These are phyloP conservation scores for Diaporthe citriasiana DNA, from an alignment of 2,329 filamentous ascomycete genomes.

Conservation along the genomic window DNA sequence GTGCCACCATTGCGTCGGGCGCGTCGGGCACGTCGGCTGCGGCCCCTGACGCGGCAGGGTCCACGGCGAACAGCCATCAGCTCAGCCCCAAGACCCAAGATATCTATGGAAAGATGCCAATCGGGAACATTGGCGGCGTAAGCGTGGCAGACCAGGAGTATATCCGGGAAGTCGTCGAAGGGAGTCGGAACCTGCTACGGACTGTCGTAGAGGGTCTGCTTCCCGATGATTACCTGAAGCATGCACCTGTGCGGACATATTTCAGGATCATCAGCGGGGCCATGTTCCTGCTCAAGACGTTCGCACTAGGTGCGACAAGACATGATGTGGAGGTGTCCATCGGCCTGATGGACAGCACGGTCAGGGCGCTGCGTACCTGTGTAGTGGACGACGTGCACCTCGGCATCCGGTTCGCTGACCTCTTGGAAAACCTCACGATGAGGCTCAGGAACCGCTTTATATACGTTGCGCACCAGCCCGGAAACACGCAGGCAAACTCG, in stretches of 20 bases:
- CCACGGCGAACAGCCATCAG: conserved; percentile 52
- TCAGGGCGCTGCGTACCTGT: conserved; percentile 80
- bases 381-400: conserved; percentile 89
- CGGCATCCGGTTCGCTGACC: conserved; percentile 85
- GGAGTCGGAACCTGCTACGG: conserved; percentile 80
- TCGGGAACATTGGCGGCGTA: conserved; percentile 75
- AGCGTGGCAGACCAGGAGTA: conserved; percentile 78
- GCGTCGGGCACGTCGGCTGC: conserved; percentile 50
- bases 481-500: conserved; percentile 51
- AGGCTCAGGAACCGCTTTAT: conserved; percentile 82
- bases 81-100: conserved; percentile 76
- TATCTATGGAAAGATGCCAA: conserved; percentile 74
- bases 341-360: conserved; percentile 80
- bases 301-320: conserved; percentile 83
- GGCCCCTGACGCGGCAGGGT: conserved; percentile 52
- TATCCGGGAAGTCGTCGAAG: conserved; percentile 82
- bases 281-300: conserved; percentile 88
- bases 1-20: conserved; percentile 79
- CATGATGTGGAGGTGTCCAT: conserved; percentile 84
- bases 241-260: conserved; percentile 86
- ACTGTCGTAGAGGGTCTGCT: conserved; percentile 83
- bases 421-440: conserved; percentile 83
- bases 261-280: conserved; percentile 89
- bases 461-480: conserved; percentile 65
- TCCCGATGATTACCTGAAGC: conserved; percentile 82